phyloP scores from a whole-genome alignment of 345 rosid genomes.

The Eucalyptus globulus region DNA sequence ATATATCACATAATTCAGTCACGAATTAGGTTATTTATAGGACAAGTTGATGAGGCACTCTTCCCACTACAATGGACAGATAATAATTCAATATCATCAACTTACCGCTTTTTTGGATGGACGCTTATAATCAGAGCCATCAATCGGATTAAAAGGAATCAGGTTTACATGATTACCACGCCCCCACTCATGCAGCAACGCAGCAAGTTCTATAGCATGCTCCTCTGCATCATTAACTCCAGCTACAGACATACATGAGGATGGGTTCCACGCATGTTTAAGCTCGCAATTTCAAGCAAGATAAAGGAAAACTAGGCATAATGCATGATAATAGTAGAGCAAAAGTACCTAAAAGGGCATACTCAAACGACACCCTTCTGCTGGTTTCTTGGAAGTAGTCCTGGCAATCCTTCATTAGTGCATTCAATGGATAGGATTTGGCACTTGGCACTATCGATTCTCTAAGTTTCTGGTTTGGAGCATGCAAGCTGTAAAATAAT shows the following conservation, averaged over 20 bases:
- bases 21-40: background rate
- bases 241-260: constrained; percentile 30
- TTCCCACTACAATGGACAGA: background rate
- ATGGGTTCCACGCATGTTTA: background rate
- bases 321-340: background rate
- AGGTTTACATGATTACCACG: constrained; percentile 75
- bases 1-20: background rate
- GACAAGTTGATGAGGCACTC: background rate
- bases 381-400: constrained; percentile 75
- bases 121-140: constrained; percentile 73
- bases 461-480: constrained; percentile 84
- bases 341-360: constrained; percentile 74
- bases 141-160: constrained; percentile 90
- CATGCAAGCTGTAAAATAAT: constrained; percentile 51
- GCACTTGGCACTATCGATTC: constrained; percentile 95
- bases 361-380: constrained; percentile 85
- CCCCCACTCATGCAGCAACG: constrained; percentile 76
- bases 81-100: background rate
- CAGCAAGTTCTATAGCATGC: constrained; percentile 79
- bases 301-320: background rate
- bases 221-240: constrained; percentile 81
- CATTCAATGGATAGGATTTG: constrained; percentile 84
- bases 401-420: constrained; percentile 87
- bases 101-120: constrained; percentile 76
- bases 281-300: background rate